phyloP scores from a whole-genome alignment of 768 basidiomycete genomes.

The Calocera cornea region DNA sequence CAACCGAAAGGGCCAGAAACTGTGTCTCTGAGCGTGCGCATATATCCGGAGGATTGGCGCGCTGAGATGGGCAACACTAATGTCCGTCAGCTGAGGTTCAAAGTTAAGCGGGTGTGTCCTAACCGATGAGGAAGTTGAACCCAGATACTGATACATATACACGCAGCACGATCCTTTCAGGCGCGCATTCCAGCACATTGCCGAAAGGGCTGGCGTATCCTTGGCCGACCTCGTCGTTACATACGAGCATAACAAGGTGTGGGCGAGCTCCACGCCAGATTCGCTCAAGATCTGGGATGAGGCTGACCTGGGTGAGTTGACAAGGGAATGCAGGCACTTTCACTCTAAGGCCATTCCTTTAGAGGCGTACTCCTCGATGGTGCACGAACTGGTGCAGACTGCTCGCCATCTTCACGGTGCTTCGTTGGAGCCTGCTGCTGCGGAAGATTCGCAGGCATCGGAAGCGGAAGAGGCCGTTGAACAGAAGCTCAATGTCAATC shows the following conservation, averaged over 20 bases:
- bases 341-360: too few relatives aligned
- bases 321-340: not conserved
- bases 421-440: constrained; percentile 13
- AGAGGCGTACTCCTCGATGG: constrained; percentile 66
- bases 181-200: constrained; percentile 48
- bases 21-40: not conserved
- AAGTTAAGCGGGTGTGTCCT: not conserved
- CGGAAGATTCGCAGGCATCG: constrained; percentile 2
- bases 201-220: constrained; percentile 45
- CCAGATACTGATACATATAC: not conserved
- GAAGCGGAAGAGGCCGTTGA: constrained; percentile 31
- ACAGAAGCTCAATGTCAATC: constrained; percentile 45
- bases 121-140: not conserved
- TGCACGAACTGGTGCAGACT: constrained; percentile 32
- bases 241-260: constrained; percentile 49
- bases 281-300: constrained; percentile 54
- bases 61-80: not conserved
- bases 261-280: constrained; percentile 53
- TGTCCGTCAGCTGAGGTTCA: not conserved
- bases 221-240: constrained; percentile 43
- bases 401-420: constrained; percentile 18
- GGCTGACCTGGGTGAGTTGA: constrained; percentile 51
- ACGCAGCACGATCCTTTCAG: constrained; percentile 51
- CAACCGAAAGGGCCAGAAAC: not conserved
- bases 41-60: not conserved